Percentiles rank a stretch among this genome's conserved stretches.
Evolutionary conservation across 331 rosid species (phyloP).

Genomic region (Ulmus americana): DNA sequence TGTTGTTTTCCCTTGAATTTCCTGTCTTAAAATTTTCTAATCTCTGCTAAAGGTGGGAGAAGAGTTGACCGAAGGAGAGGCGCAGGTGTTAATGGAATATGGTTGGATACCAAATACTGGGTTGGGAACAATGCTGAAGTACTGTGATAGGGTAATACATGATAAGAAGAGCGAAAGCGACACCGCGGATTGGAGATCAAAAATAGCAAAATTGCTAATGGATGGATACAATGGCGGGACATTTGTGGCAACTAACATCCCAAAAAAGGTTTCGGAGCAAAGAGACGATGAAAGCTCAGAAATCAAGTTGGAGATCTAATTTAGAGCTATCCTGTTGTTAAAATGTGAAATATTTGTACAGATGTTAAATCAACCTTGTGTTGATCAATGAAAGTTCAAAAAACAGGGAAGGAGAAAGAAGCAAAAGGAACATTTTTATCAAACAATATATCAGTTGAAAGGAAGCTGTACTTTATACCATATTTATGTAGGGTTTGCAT

Average conservation of each 20-base stretch:
- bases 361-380: neutral
- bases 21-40: constrained; percentile 12
- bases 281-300: constrained; percentile 29
- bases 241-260: constrained; percentile 32
- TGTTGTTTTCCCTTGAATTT: neutral
- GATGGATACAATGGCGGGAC: constrained; percentile 69
- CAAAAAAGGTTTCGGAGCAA: constrained; percentile 37
- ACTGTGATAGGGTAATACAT: constrained; percentile 73
- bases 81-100: constrained; percentile 55
- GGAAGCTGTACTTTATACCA: too few species aligned
- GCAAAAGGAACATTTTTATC: too few species aligned
- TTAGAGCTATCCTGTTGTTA: neutral
- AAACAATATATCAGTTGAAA: too few species aligned
- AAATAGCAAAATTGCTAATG: constrained; percentile 66
- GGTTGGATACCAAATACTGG: constrained; percentile 84
- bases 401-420: too few species aligned
- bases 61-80: constrained; percentile 75
- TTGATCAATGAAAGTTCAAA: too few species aligned
- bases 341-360: neutral
- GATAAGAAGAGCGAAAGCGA: constrained; percentile 55
- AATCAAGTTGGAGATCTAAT: constrained; percentile 34
- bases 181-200: constrained; percentile 69
- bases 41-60: constrained; percentile 62
- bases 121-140: constrained; percentile 85
- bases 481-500: too few species aligned